Evolutionary conservation across 805 yeast genomes (phyloP), one percentile per base, ranked within the genome.

Genomic region (Metahyphopichia silvanorum): DNA sequence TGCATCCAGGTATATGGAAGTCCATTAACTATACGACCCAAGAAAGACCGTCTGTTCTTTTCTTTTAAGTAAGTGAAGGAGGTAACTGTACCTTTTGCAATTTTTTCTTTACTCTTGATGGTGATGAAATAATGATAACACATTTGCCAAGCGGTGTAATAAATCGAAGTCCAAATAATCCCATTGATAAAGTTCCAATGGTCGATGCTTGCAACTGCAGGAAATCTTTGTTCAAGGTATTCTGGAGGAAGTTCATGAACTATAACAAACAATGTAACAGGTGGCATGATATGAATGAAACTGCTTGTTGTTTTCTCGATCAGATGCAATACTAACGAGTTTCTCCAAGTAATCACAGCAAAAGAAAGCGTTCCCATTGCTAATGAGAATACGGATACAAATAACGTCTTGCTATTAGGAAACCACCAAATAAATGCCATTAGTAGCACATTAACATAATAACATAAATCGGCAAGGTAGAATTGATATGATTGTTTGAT

Each of bases 291-390:
- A 53, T 91, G 98, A 42, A 91, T 91, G 48, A 87, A 84, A 2
- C 95, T 80, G 14, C 91, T 79, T 2, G 98, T 93, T 11, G 89
- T 86, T 57, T 91, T 91, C 44, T 91, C 98, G 39, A 91, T 74
- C 9, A 91, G 81, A 53, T 91, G 98, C 29, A 91, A 67, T 6
- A 91, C 98, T 34, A 91, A 67, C 5, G 96, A 88, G 55, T 91
- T 91, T 46, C 95, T 71, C 98, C 98, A 91, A 0, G 96, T 86
- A 27, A 91, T 79, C 15, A 91, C 96, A 0, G 97, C 97, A 74
- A 86, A 89, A 5, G 95, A 76, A 35, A 91, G 61, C 0, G 97
- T 86, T 1, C 98, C 98, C 63, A 83, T 79, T 1, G 93, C 74
- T 39, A 91, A 77, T 7, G 96, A 83, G 58, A 86, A 89, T 43